Evolutionary conservation across 2,329 filamentous ascomycete genomes (phyloP).

Genomic region (Aspergillus sp.): DNA sequence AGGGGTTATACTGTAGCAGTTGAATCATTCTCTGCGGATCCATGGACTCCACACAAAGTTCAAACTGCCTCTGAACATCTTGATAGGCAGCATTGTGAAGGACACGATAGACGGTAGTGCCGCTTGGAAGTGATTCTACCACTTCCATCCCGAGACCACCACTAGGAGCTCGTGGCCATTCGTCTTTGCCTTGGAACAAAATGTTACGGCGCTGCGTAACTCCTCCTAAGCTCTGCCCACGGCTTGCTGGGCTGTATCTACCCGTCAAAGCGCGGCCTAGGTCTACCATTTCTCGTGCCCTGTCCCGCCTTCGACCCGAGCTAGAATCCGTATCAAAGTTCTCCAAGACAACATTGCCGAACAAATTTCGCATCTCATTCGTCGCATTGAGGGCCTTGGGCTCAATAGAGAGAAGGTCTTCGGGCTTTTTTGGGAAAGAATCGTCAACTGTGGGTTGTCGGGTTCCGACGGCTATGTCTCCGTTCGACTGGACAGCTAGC

Average conservation of each 20-base stretch:
- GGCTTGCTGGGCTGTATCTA: conserved; percentile 57
- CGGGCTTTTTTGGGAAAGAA: conserved; percentile 46
- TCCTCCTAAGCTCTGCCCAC: conserved; percentile 69
- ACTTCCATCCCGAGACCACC: conserved; percentile 84
- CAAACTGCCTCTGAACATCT: conserved; percentile 75
- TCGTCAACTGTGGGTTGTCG: conserved; percentile 43
- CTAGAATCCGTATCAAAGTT: conserved; percentile 54
- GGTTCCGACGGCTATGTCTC: conserved; percentile 29
- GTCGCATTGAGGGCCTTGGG: conserved; percentile 78
- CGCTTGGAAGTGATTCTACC: conserved; percentile 59
- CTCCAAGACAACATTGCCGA: conserved; percentile 68
- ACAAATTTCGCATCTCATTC: conserved; percentile 86
- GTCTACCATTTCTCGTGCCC: conserved; percentile 53
- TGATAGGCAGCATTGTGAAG: conserved; percentile 76
- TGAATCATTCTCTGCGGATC: conserved; percentile 82
- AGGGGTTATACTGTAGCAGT: conserved; percentile 75
- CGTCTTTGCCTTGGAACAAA: conserved; percentile 83
- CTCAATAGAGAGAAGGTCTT: conserved; percentile 64
- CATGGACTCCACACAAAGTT: conserved; percentile 77
- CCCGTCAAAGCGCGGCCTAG: conserved; percentile 61
- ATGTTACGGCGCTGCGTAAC: conserved; percentile 76
- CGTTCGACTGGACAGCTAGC: conserved; percentile 52
- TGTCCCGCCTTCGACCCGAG: conserved; percentile 58
- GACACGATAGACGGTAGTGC: conserved; percentile 75
- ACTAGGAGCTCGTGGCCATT: conserved; percentile 79